Evolutionary conservation across 495 filamentous ascomycete genomes (phyloP), one percentile per base, ranked within the genome.

Genomic region (Apodospora peruviana): DNA sequence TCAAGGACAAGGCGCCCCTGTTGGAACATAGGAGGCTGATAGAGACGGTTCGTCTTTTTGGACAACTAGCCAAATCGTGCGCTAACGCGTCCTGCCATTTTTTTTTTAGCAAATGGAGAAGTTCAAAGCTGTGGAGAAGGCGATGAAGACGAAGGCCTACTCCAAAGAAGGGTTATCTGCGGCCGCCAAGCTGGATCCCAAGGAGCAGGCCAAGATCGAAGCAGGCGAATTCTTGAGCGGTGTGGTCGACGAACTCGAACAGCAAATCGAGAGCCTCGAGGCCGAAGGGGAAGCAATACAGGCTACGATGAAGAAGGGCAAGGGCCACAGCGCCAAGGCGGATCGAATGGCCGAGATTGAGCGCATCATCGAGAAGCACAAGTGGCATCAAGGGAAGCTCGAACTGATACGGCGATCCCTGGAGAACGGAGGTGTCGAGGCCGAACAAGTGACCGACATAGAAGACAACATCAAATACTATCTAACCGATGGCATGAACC

Each of bases 121-220:
- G 59, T 98, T 98, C 81, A 98, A 98, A 76, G 91, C 90, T 20
- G 93, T 98, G n/a, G 93, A 98, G 71, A 98, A 98, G 74, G 93
- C 96, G 66, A 97, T 98, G 91, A 98, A 98, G 74, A 98, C 93
- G 40, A 98, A 98, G 70, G 91, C 93, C 48, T 98, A 95, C 67
- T 97, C 94, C 34, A 97, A 98, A 77, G 94, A 96, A 69, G 93
- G 93, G 29, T 70, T 98, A 39, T 88, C 85, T 37, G 85, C 90
- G 40, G 89, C 89, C 2, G 85, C 90, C 40, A 91, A 95, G 65
- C 76, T 97, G 37, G 93, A 98, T 70, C 93, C 93, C 2, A 93
- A 86, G 61, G 91, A 96, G 62, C 88, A 91, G 64, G 90, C 93
- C 62, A 95, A 95, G 68, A 68, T 84, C 40, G 91, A 97, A 53